Evolutionary conservation across 2,329 filamentous ascomycete species (phyloP).

Genomic region (Fusarium kyushuense): DNA sequence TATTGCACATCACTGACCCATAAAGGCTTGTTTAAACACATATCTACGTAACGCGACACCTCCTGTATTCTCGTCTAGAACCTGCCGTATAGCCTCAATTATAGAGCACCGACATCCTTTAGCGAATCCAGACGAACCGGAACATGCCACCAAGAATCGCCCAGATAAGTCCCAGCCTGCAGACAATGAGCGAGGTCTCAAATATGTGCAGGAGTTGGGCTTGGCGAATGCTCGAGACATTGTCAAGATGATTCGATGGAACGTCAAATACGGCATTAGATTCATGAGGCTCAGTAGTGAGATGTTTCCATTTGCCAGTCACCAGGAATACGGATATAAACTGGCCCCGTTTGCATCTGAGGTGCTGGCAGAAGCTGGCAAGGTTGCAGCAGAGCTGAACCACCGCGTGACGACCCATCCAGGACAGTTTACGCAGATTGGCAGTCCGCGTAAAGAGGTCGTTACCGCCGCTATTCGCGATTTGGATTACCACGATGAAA

Average conservation of each 20-base stretch:
- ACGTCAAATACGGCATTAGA: constrained; percentile 89
- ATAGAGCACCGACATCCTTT: constrained; percentile 89
- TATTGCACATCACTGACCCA: constrained; percentile 21
- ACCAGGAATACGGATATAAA: constrained; percentile 86
- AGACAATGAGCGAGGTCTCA: constrained; percentile 73
- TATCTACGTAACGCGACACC: constrained; percentile 86
- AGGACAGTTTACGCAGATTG: constrained; percentile 92
- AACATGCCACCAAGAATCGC: constrained; percentile 86
- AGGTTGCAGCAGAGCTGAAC: constrained; percentile 79
- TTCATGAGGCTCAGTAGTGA: constrained; percentile 94
- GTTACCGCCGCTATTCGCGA: constrained; percentile 83
- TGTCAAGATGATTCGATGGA: constrained; percentile 89
- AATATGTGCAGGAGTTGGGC: constrained; percentile 81
- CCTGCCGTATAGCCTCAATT: constrained; percentile 91
- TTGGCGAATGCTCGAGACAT: constrained; percentile 87
- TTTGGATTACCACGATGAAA: constrained; percentile 87
- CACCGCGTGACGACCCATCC: constrained; percentile 92
- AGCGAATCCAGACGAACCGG: constrained; percentile 77
- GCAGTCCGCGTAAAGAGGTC: constrained; percentile 82
- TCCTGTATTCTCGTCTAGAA: constrained; percentile 89
- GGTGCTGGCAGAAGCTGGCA: constrained; percentile 79
- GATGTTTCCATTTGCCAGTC: constrained; percentile 97
- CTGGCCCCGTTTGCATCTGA: constrained; percentile 86
- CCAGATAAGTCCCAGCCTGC: constrained; percentile 80
- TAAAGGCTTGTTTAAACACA: constrained; percentile 87